Conservation (phyloP, 331 rosid genomes). For the Pyracantha coccinea region DNA sequence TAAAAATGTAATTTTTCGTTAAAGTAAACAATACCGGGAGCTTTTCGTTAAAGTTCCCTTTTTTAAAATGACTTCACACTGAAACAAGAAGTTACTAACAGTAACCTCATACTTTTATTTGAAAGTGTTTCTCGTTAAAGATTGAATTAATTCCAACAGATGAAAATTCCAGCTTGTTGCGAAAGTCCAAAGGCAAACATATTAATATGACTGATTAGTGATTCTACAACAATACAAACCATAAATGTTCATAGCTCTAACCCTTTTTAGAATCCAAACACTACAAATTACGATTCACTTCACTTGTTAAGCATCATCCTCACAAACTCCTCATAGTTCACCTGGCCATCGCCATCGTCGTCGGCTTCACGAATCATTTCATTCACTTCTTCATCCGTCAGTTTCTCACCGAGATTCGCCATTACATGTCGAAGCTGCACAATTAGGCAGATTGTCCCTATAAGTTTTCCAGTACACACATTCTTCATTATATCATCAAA, state of each 20-base stretch:
- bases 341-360: conserved; percentile 28
- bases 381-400: conserved; percentile 30
- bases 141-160: no score
- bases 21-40: no score
- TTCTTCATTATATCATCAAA: not conserved
- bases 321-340: conserved; percentile 29
- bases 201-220: not conserved
- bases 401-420: conserved; percentile 31
- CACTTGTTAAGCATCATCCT: conserved; percentile 27
- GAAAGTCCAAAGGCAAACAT: not conserved
- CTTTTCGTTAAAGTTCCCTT: no score
- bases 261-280: not conserved
- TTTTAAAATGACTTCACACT: no score
- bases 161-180: not conserved
- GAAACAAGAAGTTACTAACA: no score
- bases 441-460: not conserved
- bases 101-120: no score
- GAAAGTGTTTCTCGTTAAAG: no score
- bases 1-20: no score
- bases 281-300: not conserved
- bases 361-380: conserved; percentile 30
- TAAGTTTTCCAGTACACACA: not conserved
- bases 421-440: conserved; percentile 28
- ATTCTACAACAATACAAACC: not conserved
- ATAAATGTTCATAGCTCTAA: not conserved